Base-by-base conservation (phyloP, 495 filamentous ascomycete species). In the Oidiodendron maius region DNA sequence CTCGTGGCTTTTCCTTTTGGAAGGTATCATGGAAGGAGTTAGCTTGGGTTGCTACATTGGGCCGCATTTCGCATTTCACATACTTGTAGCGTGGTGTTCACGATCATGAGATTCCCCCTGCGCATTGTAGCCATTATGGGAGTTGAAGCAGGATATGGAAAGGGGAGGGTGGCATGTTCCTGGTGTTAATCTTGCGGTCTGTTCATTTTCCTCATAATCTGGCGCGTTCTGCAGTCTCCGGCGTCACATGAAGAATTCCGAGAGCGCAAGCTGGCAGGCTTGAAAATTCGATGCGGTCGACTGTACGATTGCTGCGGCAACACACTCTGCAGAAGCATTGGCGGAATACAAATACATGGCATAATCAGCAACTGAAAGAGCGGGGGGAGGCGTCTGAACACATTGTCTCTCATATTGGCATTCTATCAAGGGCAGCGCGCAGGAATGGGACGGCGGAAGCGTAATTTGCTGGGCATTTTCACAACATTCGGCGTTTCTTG, bases 71-170 rank as follows among this genome's bases (percentile, higher is more conserved):
- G 50, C 48, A 56, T 59, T 50, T 55, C 40, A 55, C 32, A 50
- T 52, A 28, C 48, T 53, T 60, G 46, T 56, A 60, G 57, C 57
- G 57, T 49, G 57, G 57, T 59, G 48, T 60, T 53, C 40, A 57
- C 44, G 55, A 50, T 53, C 52, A 60, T 56, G 57, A 60, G 57
- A 60, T 60, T 60, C 57, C 57, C 57, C 57, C 47, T 56, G 35
- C 49, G 56, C 57, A 53, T 60, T 49, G 46, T 56, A 47, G 44
- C 44, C 50, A 49, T 55, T 52, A 40, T 44, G 39, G 57, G 57
- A 60, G 52, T 60, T 60, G 57, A 53, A 56, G 46, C 32, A 48
- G 52, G 50, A 56, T 48, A 32, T 48, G 51, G 48, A 39, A 48
- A 47, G 26, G 51, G 39, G 38, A 15, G 44, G 37, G n/a, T 44